Evolutionary conservation across 768 basidiomycete genomes (phyloP), one percentile per base, ranked within the genome.

Genomic region (Trametes cubensis): DNA sequence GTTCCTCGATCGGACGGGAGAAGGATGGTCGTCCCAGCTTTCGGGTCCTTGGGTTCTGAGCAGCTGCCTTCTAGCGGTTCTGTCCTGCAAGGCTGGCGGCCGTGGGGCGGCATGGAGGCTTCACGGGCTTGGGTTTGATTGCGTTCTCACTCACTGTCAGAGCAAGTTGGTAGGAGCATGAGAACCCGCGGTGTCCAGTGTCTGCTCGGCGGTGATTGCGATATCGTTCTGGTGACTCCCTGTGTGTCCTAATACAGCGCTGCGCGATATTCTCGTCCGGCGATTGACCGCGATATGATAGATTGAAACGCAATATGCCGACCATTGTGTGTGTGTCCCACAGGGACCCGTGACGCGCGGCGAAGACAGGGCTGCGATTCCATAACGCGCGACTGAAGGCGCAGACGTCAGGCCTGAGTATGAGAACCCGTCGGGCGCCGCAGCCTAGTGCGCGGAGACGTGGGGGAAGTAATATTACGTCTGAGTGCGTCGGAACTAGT

Each of bases 231-330:
- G n/a, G 53, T 21, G 53, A 42, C 23, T 17, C 34, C 26, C 46
- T 34, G 46, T 15, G 46, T 41, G 10, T 40, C 34, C 34, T 10
- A 18, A 41, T 30, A 6, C 26, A 8, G 42, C 42, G 55, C 55
- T 48, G 55, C 46, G 55, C 42, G 28, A 23, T 45, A 46, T 13
- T 42, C 57, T 59, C 30, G 20, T 50, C 21, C 39, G 39, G 48
- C 41, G 58, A 59, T 59, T 28, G 58, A 44, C 58, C 48, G 58
- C 41, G 49, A 59, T 59, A 44, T 59, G 58, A 59, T 59, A 59
- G 41, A 59, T 59, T 49, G 58, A 13, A 41, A 40, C 50, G 58
- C 49, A 42, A 26, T 6, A 21, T 38, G 58, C 42, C 58, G 58
- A 26, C 38, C 26, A 44, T 59, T 45, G 41, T 59, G 49, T 49